A percentile compares a stretch with the other conserved stretches of the same genome.
Conservation (phyloP, 2,329 filamentous ascomycete species). For the Colletotrichum spinosum region DNA sequence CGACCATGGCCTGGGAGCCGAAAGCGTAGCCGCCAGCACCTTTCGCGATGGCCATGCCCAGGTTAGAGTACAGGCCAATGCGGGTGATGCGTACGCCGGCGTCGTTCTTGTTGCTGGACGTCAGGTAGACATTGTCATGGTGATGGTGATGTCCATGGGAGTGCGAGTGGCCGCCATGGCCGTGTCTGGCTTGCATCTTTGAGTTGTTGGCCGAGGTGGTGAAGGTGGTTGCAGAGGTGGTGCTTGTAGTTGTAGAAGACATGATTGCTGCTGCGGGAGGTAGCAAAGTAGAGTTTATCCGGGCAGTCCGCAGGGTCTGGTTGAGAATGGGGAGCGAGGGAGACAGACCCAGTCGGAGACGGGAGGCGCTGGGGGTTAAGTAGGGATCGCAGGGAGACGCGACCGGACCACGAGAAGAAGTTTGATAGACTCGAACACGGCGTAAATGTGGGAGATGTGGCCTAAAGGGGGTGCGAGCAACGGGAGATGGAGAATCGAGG, state of each 20-base stretch:
- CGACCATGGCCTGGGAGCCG: slow-evolving; percentile 92
- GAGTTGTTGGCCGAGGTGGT: slow-evolving; percentile 32
- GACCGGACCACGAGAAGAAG: slow-evolving; percentile 12
- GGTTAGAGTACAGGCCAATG: slow-evolving; percentile 88
- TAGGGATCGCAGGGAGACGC: slow-evolving; percentile 33
- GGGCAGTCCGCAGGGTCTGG: slow-evolving; percentile 31
- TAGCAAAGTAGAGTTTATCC: slow-evolving; percentile 20
- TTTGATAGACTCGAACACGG: slow-evolving; percentile 35
- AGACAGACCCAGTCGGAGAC: slow-evolving; percentile 11
- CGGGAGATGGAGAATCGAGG: slow-evolving; percentile 25
- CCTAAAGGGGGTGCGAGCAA: slow-evolving; percentile 39
- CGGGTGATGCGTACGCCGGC: slow-evolving; percentile 94
- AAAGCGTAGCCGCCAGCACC: slow-evolving; percentile 93
- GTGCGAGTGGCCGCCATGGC: slow-evolving; percentile 65
- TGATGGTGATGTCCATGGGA: slow-evolving; percentile 70
- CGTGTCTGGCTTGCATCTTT: slow-evolving; percentile 55
- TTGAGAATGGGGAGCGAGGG: slow-evolving; percentile 21
- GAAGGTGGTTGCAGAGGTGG: slow-evolving; percentile 42
- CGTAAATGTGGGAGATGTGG: slow-evolving; percentile 45
- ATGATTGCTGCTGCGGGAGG: slow-evolving; percentile 42
- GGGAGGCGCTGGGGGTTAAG: slow-evolving; percentile 35
- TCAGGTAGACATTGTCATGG: slow-evolving; percentile 87
- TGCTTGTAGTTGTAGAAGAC: slow-evolving; percentile 49
- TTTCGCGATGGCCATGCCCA: slow-evolving; percentile 94
- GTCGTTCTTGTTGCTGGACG: slow-evolving; percentile 86